These are phyloP conservation scores for Fusarium miscanthi DNA, from an alignment of 2,329 filamentous ascomycete genomes.

Conservation along the genomic window DNA sequence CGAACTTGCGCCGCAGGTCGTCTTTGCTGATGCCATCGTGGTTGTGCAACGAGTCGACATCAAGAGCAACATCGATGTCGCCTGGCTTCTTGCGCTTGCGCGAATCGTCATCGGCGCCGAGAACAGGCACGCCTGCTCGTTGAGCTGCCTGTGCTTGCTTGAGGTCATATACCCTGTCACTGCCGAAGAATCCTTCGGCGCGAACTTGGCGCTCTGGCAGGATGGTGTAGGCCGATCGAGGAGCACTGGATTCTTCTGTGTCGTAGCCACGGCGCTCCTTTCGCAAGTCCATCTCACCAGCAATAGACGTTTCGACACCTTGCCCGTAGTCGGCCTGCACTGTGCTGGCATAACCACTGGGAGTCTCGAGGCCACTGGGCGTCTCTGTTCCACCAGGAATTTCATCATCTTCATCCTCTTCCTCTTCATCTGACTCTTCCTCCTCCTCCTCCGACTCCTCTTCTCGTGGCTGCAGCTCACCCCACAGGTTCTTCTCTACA, in stretches of 20 bases:
- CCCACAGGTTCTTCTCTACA: conserved; percentile 90
- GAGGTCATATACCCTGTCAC: conserved; percentile 92
- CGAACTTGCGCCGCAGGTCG: conserved; percentile 82
- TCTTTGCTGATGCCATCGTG: conserved; percentile 87
- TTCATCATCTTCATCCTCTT: conserved; percentile 70
- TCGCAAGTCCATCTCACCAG: conserved; percentile 89
- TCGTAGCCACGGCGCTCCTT: conserved; percentile 86
- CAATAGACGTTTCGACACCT: conserved; percentile 77
- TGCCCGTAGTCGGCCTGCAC: conserved; percentile 83
- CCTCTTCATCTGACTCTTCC: conserved; percentile 78
- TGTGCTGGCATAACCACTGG: conserved; percentile 81
- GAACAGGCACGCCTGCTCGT: conserved; percentile 71
- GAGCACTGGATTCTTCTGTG: conserved; percentile 81
- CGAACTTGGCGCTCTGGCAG: conserved; percentile 88
- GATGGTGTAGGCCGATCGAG: conserved; percentile 87
- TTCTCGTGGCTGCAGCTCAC: conserved; percentile 84
- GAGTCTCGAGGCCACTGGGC: conserved; percentile 81
- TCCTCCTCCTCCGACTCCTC: conserved; percentile 80
- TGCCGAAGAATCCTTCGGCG: conserved; percentile 94
- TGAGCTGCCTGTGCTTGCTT: conserved; percentile 59
- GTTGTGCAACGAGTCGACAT: conserved; percentile 81
- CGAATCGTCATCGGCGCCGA: conserved; percentile 81
- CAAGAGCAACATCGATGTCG: conserved; percentile 92
- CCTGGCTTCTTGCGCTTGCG: conserved; percentile 95
- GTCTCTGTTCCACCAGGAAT: conserved; percentile 76